Base-by-base conservation (phyloP, 148 eudicot species). In the Silene latifolia region DNA sequence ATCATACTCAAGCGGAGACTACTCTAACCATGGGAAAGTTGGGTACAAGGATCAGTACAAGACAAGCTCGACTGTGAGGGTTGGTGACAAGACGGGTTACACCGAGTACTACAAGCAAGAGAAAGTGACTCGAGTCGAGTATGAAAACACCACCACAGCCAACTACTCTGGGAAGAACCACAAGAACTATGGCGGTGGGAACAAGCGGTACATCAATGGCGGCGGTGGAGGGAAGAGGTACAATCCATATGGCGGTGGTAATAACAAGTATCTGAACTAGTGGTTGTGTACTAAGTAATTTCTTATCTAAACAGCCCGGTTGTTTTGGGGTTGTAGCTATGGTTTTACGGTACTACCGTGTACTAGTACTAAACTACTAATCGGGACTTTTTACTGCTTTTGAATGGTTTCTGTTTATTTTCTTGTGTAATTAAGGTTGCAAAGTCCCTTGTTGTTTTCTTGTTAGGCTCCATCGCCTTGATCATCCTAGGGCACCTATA, bases 11-110 rank as follows among this genome's bases (percentile, higher is more conserved):
- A 72, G 71, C 19, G 75, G 80, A 4, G 80, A 77, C 44, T 77
- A 63, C 71, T 18, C 75, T 0, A 71, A 71, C 53, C 67, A 69
- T 15, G 75, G 80, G 12, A 19, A 20, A 47, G 69, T 46, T 17
- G 80, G 75, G n/a, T 72, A 71, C 75, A 77, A 77, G 71, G 63
- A 63, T 21, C 75, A 71, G n/a, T 48, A 25, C 80, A 71, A 77
- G 75, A 9, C 75, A 3, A 63, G 56, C 71, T 47, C 63, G 0
- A 71, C 75, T 56, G 54, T 46, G 13, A 77, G 60, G 62, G 79
- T 80, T 12, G 72, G 76, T 12, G 79, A 75, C 76, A 76, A 80
- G 19, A 4, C 42, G 0, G 82, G 82, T 4, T 80, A 71, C 68
- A 80, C 76, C 14, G 82, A 80, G 68, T 75, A 80, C 27, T 46